A percentile compares a stretch with the other conserved stretches of the same genome.
Conservation (phyloP, 2,329 filamentous ascomycete genomes). For the Venturia aucupariae region DNA sequence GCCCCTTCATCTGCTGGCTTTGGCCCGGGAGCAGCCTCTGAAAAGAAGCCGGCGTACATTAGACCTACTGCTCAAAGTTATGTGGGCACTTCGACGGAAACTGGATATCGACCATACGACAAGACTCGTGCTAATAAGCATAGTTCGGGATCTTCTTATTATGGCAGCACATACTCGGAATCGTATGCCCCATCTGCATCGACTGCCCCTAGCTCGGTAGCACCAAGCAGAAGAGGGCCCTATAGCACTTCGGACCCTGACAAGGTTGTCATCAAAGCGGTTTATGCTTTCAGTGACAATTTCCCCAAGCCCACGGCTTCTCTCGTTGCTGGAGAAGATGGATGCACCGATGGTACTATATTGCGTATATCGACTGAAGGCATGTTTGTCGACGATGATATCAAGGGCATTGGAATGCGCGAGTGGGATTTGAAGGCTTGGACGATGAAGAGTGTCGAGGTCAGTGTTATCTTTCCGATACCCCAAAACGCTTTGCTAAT, state of each 20-base stretch:
- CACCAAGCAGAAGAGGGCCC: constrained; percentile 66
- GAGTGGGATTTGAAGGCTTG: constrained; percentile 99
- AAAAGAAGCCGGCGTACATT: constrained; percentile 28
- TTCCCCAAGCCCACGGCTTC: constrained; percentile 83
- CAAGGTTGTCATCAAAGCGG: constrained; percentile 91
- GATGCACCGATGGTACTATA: constrained; percentile 85
- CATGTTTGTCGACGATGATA: constrained; percentile 93
- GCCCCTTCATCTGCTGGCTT: constrained; percentile 16
- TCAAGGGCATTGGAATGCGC: constrained; percentile 80
- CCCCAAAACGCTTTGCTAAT: not conserved
- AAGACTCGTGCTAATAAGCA: constrained; percentile 40
- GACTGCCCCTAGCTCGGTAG: constrained; percentile 74
- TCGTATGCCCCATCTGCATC: constrained; percentile 81
- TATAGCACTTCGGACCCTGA: constrained; percentile 86
- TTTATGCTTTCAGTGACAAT: constrained; percentile 85
- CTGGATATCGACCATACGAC: constrained; percentile 73
- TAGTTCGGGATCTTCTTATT: constrained; percentile 42
- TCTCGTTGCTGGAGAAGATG: constrained; percentile 71
- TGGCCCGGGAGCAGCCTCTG: not conserved
- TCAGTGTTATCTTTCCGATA: constrained; percentile 43
- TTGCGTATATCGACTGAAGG: constrained; percentile 89
- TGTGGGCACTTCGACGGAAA: constrained; percentile 54
- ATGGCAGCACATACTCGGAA: constrained; percentile 49
- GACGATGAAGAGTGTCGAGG: constrained; percentile 88
- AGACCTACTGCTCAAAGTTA: constrained; percentile 48